Evolutionary conservation across 2,329 filamentous ascomycete genomes (phyloP), one percentile per base, ranked within the genome.

Genomic region (Curvularia verruculosa): DNA sequence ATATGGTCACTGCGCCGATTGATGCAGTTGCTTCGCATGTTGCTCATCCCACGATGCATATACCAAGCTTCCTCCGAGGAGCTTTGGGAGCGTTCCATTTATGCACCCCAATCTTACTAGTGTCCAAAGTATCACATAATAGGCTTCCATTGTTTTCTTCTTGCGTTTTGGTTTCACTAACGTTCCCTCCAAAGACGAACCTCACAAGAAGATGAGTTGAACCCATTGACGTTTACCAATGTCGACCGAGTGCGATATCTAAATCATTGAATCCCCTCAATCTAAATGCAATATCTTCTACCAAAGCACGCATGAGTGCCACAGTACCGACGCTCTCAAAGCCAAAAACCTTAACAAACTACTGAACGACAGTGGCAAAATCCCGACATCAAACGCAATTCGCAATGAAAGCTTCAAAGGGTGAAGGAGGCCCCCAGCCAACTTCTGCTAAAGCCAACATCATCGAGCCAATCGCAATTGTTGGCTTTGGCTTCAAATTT

Each of bases 401-500:
- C 29, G 13, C 26, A 8, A 51, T 51, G 52, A 39, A 31, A 13
- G 10, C 13, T 13, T 19, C 31, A 3, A 18, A 37, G 28, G 12
- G 1, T 3, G 8, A 24, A 29, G 18, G 10, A 21, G n/a, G 15
- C 9, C 12, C 23, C 12, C 41, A 41, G 21, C 13, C 21, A 3
- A 2, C 36, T 3, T n/a, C 36, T 5, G 13, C 5, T 13, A 5
- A 29, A 3, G 6, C 6, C 13, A n/a, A 24, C 1, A 18, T 10
- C 12, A 18, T 52, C 2, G 49, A 52, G 23, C 54, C 49, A 4
- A 61, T 70, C 19, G 78, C 78, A 5, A 67, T 80, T 12, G 64
- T 79, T 40, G 77, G 77, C 29, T 73, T 76, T 44, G 65, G 70
- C 6, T 60, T 67, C 48, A 65, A 63, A 21, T 66, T 72, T 23